phyloP scores from a whole-genome alignment of 257 asterid species.

The Scutellaria baicalensis region DNA sequence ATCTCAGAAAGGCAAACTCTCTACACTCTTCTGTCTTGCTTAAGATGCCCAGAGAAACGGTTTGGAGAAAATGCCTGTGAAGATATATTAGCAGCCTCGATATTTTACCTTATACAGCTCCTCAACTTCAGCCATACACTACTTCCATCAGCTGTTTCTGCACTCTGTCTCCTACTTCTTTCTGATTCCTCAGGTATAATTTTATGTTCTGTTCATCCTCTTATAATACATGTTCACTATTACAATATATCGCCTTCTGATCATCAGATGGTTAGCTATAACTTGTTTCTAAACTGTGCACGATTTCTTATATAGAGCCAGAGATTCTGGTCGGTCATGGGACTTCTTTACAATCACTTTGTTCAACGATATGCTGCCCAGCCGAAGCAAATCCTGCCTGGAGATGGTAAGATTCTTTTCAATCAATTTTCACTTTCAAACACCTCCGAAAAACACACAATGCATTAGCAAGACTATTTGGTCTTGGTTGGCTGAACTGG shows the following conservation, averaged over 20 bases:
- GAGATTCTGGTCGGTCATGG: constrained; percentile 23
- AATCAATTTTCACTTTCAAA: not conserved
- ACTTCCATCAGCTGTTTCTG: constrained; percentile 72
- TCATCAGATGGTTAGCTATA: not conserved
- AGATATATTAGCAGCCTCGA: constrained; percentile 48
- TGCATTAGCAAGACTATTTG: not conserved
- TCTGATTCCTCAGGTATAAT: constrained; percentile 48
- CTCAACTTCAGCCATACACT: constrained; percentile 34
- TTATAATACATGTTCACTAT: not conserved
- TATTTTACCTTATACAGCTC: constrained; percentile 62
- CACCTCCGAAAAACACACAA: not conserved
- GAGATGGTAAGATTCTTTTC: constrained; percentile 63
- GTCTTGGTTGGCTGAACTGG: not conserved
- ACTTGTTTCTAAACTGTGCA: not conserved
- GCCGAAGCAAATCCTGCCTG: constrained; percentile 74
- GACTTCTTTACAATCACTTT: constrained; percentile 36
- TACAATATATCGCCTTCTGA: not conserved
- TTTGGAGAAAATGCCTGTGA: constrained; percentile 21
- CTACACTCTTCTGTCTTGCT: constrained; percentile 36
- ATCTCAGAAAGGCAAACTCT: constrained; percentile 30
- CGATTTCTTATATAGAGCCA: constrained; percentile 26
- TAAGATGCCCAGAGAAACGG: constrained; percentile 34
- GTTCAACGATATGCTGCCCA: constrained; percentile 56
- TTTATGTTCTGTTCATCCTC: not conserved
- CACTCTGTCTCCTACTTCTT: constrained; percentile 60